Base-by-base conservation (phyloP, 106 monocot species). In the Acanthochlamys bracteata region DNA sequence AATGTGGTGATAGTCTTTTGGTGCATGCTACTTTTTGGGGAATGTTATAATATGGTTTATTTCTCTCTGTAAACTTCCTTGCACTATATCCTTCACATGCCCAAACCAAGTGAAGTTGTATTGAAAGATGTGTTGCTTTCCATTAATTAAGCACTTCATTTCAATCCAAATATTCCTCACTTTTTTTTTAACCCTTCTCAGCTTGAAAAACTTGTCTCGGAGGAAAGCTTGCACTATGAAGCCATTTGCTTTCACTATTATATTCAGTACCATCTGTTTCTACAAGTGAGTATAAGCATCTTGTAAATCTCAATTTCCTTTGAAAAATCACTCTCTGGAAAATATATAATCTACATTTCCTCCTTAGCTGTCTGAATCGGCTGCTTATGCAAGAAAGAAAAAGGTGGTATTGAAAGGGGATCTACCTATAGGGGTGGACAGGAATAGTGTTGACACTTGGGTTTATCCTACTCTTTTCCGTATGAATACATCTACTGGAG, bases 381-480 rank as follows among this genome's bases (percentile, higher is more conserved):
- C 89, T 55, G 57, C 66, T 56, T 89, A 94, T 77, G 89, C 89
- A 73, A 88, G 77, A 47, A 74, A 68, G 65, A 86, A 82, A 61
- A 79, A 82, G 56, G 84, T 94, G 47, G 77, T 94, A 40, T 71
- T 94, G 69, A 94, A 94, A 81, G 94, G 94, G 27, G 94, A 94
- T 75, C 77, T 94, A 68, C 94, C 94, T 55, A 94, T 94, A 62
- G 94, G 94, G 27, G 89, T 89, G 20, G 89, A 90, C 58, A 73
- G 82, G 53, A 86, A 86, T 63, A 94, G 94, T 73, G 89, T 86
- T 55, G 94, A 94, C 71, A 90, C 94, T 27, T 94, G 94, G 94
- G 89, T 89, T 25, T 77, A 94, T 56, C 86, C 89, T n/a, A 84
- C 60, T 57, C 71, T 94, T 65, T 94, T 89, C 54, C 83, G 86